Conservation (phyloP, 2,329 filamentous ascomycete species). For the Gyromitra esculenta region DNA sequence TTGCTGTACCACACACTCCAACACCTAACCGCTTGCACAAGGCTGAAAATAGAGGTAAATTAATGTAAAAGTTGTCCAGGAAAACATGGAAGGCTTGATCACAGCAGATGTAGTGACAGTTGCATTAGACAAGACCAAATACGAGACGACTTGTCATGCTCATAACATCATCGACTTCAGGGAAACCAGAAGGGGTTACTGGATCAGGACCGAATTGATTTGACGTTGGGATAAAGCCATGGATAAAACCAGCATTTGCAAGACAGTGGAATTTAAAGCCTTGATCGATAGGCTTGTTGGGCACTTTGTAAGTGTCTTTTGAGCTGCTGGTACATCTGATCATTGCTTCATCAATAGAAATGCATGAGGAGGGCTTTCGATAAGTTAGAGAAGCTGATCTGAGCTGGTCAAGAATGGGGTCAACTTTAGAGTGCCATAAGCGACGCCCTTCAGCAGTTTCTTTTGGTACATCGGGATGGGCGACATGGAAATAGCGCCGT, state of each 20-base stretch:
- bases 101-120: background rate
- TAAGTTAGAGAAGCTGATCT: background rate
- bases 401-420: slow-evolving; percentile 21
- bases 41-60: background rate
- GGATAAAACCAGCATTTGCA: slow-evolving; percentile 26
- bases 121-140: background rate
- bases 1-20: slow-evolving; percentile 24
- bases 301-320: slow-evolving; percentile 34
- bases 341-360: slow-evolving; percentile 41
- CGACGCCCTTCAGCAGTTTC: background rate
- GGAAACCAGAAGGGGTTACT: background rate
- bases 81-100: slow-evolving; percentile 1
- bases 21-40: background rate
- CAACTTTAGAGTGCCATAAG: slow-evolving; percentile 21
- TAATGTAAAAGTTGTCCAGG: slow-evolving; percentile 38
- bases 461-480: background rate
- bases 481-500: background rate
- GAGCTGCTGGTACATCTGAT: slow-evolving; percentile 21
- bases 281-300: slow-evolving; percentile 33
- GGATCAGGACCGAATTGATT: slow-evolving; percentile 5
- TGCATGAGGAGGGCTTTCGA: background rate
- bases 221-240: slow-evolving; percentile 10
- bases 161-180: background rate
- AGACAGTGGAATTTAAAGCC: slow-evolving; percentile 38
- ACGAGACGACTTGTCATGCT: background rate